phyloP scores from a whole-genome alignment of 148 eudicot genomes.

The Talinum fruticosum region DNA sequence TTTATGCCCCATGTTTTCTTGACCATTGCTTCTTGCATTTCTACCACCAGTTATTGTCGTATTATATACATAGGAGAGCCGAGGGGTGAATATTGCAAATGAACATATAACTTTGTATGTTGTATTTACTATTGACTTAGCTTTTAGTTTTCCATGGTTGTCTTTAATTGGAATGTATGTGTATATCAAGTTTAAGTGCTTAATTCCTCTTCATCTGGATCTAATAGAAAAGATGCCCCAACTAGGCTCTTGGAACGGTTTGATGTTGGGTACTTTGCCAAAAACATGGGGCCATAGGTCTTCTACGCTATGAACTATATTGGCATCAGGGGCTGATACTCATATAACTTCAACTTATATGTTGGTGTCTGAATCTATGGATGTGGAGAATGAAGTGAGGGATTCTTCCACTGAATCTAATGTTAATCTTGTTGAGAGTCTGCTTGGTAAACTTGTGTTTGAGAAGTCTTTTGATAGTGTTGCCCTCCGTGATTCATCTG shows the following conservation, averaged over 20 bases:
- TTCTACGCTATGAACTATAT: constrained; percentile 79
- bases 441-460: constrained; percentile 82
- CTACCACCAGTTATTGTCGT: not conserved
- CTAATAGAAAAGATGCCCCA: constrained; percentile 96
- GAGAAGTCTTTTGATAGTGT: constrained; percentile 80
- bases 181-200: not conserved
- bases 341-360: constrained; percentile 78
- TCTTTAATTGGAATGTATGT: not conserved
- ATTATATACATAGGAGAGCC: not conserved
- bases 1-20: not conserved
- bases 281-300: constrained; percentile 85
- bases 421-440: constrained; percentile 73
- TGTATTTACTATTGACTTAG: not conserved
- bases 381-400: constrained; percentile 71
- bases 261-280: constrained; percentile 91
- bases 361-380: constrained; percentile 73
- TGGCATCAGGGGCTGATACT: constrained; percentile 97
- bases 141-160: not conserved
- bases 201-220: constrained; percentile 94
- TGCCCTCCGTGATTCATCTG: constrained; percentile 83
- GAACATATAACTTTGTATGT: not conserved
- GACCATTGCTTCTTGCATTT: not conserved
- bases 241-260: constrained; percentile 94
- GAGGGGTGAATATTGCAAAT: not conserved
- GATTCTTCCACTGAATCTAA: constrained; percentile 64